Evolutionary conservation across 2,329 filamentous ascomycete species (phyloP), one percentile per base, ranked within the genome.

Genomic region (Dothiorella sarmentorum): DNA sequence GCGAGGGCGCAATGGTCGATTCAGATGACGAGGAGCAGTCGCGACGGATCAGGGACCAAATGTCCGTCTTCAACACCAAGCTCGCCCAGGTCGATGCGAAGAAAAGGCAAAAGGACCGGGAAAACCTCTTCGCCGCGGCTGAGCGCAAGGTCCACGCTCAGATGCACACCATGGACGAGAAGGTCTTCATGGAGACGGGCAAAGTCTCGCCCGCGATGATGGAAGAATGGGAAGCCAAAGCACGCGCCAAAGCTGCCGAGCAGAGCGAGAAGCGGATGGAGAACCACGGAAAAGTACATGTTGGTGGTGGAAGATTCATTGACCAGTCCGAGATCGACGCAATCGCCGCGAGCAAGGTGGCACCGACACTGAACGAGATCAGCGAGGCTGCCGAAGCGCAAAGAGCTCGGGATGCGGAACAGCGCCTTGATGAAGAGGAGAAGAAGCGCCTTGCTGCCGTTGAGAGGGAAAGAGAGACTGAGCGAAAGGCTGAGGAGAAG

Each of bases 281-380:
- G 59, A 81, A 82, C 49, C 77, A 83, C 43, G 80, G 82, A 51
- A 80, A 77, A 66, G 76, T 84, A 64, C 82, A 94, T 63, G 84
- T 97, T 57, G 92, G 93, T 4, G 87, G 88, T 43, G 90, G 91
- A 7, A 90, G 84, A 67, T 91, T 86, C 67, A 86, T 97, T 78
- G 84, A 91, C 35, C 85, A 88, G 65, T 80, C 84, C 4, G 89
- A 91, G 47, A 85, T 97, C 15, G 85, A 97, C 63, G 85, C 84
- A 5, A 89, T 96, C 64, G 92, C 92, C 2, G 82, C 85, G 11
- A 84, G 82, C 44, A 85, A 87, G 64, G 82, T 97, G 15, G 89
- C 93, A 70, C 92, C 92, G 4, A 85, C 94, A 0, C 72, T 97
- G 5, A 87, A 96, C 64, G 89, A 95, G 63, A 94, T 97, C 62